Percentiles rank a stretch among this genome's conserved stretches.
These are phyloP conservation scores for Verruconis gallopava DNA, from an alignment of 2,329 filamentous ascomycete genomes.

Conservation along the genomic window DNA sequence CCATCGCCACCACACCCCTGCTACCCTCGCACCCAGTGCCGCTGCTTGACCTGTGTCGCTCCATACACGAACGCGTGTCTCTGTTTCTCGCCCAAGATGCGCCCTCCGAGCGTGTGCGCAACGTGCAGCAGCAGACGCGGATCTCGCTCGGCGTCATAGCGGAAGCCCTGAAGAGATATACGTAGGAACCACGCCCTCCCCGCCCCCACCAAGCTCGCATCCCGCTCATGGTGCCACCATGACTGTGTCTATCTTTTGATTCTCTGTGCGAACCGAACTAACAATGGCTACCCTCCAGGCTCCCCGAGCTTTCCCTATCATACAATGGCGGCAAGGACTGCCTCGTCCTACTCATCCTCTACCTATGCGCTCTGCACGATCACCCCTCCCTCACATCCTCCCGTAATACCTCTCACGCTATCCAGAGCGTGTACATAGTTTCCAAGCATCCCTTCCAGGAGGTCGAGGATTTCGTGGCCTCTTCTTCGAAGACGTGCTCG, in stretches of 20 bases:
- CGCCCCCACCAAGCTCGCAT: too few relatives aligned
- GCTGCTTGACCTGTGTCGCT: slow-evolving; percentile 6
- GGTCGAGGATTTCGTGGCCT: slow-evolving; percentile 71
- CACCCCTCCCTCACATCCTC: slow-evolving; percentile 17
- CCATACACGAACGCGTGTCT: slow-evolving; percentile 5
- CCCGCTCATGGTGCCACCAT: too few relatives aligned
- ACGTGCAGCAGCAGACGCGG: slow-evolving; percentile 62
- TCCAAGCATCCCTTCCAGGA: slow-evolving; percentile 71
- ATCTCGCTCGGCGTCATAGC: slow-evolving; percentile 60
- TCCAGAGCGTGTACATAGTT: slow-evolving; percentile 83
- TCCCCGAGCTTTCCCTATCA: slow-evolving; percentile 70
- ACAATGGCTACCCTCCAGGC: slow-evolving; percentile 41
- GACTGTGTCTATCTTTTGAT: too few relatives aligned
- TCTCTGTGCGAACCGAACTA: too few relatives aligned
- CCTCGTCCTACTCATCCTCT: slow-evolving; percentile 77
- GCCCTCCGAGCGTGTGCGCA: slow-evolving; percentile 42
- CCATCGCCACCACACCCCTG: slow-evolving; percentile 4
- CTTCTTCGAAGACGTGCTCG: slow-evolving; percentile 54
- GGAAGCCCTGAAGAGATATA: slow-evolving; percentile 62
- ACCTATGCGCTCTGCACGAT: slow-evolving; percentile 51
- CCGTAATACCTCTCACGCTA: slow-evolving; percentile 26
- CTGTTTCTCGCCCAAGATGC: slow-evolving; percentile 33
- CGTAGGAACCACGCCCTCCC: slow-evolving; percentile 36
- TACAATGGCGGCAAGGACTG: slow-evolving; percentile 99
- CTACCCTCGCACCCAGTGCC: slow-evolving; percentile 1